Evolutionary conservation across 345 rosid species (phyloP).

Genomic region (Microthlaspi erraticum): DNA sequence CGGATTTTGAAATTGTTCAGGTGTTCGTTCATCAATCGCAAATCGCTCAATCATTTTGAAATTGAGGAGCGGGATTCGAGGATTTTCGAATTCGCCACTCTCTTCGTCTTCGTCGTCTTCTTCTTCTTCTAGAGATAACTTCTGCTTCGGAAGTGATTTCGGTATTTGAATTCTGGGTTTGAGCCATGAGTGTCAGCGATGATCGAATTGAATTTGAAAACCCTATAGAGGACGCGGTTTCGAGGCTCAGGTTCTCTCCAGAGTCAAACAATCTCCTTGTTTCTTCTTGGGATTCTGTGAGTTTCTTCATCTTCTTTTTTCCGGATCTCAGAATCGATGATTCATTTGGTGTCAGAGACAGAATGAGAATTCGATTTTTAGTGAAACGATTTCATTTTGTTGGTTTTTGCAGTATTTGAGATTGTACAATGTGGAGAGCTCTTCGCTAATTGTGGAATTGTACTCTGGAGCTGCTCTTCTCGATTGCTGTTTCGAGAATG

Average conservation of each 20-base stretch:
- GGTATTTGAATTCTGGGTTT: background rate
- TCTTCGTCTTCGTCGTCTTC: background rate
- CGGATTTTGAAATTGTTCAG: constrained; percentile 9
- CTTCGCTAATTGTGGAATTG: constrained; percentile 56
- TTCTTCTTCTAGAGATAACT: constrained; percentile 5
- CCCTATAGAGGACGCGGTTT: constrained; percentile 68
- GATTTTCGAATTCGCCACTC: no score
- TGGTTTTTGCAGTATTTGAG: constrained; percentile 58
- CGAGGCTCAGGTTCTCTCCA: constrained; percentile 77
- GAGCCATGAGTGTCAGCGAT: constrained; percentile 36
- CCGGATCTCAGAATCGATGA: no score
- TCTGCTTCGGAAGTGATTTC: background rate
- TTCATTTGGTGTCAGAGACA: no score
- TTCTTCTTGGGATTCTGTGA: constrained; percentile 92
- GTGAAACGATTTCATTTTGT: background rate
- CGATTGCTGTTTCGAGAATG: constrained; percentile 76
- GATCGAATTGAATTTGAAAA: constrained; percentile 52
- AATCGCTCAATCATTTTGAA: background rate
- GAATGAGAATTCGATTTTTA: no score
- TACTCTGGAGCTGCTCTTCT: constrained; percentile 67
- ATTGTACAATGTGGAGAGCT: constrained; percentile 73
- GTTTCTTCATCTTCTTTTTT: constrained; percentile 37
- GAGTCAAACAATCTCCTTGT: constrained; percentile 74
- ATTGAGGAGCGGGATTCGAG: background rate
- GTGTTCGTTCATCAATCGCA: background rate